phyloP scores from a whole-genome alignment of 495 filamentous ascomycete species.

The Umbilicaria muhlenbergii region DNA sequence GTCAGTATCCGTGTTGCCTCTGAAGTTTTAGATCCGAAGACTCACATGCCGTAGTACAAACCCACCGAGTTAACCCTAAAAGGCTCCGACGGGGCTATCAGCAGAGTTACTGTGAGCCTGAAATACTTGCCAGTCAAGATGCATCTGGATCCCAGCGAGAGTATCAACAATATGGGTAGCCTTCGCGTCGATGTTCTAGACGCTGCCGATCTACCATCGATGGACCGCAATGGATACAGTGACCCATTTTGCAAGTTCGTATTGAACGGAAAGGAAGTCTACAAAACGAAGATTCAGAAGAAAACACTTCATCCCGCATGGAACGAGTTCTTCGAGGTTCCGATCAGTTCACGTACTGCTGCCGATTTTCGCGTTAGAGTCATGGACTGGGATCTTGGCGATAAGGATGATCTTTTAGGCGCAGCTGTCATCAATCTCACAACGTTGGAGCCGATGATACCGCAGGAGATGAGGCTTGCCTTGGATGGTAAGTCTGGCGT shows the following conservation, averaged over 20 bases:
- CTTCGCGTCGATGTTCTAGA: slow-evolving; percentile 85
- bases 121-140: slow-evolving; percentile 91
- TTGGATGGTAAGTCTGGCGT: slow-evolving; percentile 83
- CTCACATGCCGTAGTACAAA: slow-evolving; percentile 48
- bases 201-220: slow-evolving; percentile 72
- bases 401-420: slow-evolving; percentile 78
- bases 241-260: slow-evolving; percentile 95
- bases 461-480: slow-evolving; percentile 51
- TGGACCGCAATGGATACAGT: slow-evolving; percentile 89
- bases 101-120: slow-evolving; percentile 74
- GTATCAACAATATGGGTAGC: slow-evolving; percentile 95
- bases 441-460: slow-evolving; percentile 68
- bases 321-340: slow-evolving; percentile 88
- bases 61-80: slow-evolving; percentile 68
- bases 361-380: slow-evolving; percentile 75
- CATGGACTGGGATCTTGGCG: slow-evolving; percentile 91
- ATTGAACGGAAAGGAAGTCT: slow-evolving; percentile 69
- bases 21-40: background rate
- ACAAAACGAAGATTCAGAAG: slow-evolving; percentile 89
- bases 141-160: slow-evolving; percentile 84
- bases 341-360: slow-evolving; percentile 65
- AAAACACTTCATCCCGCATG: slow-evolving; percentile 89
- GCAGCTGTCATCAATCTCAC: slow-evolving; percentile 62
- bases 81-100: slow-evolving; percentile 56
- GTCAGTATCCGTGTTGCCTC: slow-evolving; percentile 29